Evolutionary conservation across 108 stramenopile species (phyloP), one percentile per base, ranked within the genome.

Genomic region (Cyclotella cryptica): DNA sequence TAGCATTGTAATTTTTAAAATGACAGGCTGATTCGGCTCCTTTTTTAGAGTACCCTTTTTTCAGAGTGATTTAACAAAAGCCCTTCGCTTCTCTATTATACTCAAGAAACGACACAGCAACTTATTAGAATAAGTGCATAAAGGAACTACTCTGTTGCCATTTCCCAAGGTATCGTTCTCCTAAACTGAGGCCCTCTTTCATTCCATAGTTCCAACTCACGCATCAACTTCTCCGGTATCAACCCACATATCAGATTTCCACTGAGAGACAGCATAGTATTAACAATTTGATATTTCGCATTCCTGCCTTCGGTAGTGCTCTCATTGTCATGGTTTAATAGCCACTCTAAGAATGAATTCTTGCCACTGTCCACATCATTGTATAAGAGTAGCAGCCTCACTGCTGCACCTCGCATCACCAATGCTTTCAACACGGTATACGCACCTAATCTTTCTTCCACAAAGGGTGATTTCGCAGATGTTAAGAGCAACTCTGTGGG

Each of bases 401-500:
- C 42, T 28, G 64, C 52, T 42, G 43, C 58, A 45, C 68, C 61
- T 30, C 79, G 59, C 72, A 74, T 73, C 35, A 68, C 72, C 57
- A 80, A 18, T 43, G 79, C 72, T 47, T 66, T 47, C 17, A 80
- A 60, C 12, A 80, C 40, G n/a, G 54, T 67, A 51, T 74, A 80
- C 41, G 72, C 79, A 29, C 72, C 79, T 49, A 80, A 53, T 73
- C 79, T 64, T 43, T 80, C 79, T 74, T 80, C 79, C 51, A 80
- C 67, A 46, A 80, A 80, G 2, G 79, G 79, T 17, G 79, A 80
- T 64, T 80, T 80, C 12, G 79, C 79, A 22, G 79, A 80, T 67
- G 72, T 24, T n/a, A 80, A 29, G 17, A 80, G 12, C 18, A 68
- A 54, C 43, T 80, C 72, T 29, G 79, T 74, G 6, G 79, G 43